Evolutionary conservation across 2,329 filamentous ascomycete species (phyloP).

Genomic region (Claviceps africana): DNA sequence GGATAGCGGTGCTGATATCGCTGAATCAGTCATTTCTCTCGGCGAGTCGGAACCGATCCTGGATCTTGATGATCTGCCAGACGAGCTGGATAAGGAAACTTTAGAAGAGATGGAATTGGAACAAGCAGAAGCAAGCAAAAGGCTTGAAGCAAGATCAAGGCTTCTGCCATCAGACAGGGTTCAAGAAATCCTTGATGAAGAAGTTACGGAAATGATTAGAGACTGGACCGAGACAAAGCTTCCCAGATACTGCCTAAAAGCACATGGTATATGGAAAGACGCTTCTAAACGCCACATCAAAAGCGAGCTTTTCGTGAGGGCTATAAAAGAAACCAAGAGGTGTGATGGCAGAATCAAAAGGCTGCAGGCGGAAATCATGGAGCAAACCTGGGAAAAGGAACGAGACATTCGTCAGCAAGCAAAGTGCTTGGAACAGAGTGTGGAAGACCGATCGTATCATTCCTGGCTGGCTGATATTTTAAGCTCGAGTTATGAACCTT

Average conservation of each 20-base stretch:
- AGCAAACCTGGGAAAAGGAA: constrained; percentile 36
- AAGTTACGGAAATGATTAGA: constrained; percentile 33
- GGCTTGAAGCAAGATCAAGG: constrained; percentile 17
- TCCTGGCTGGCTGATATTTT: constrained; percentile 37
- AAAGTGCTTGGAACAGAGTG: constrained; percentile 45
- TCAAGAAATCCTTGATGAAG: constrained; percentile 36
- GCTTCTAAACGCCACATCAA: constrained; percentile 30
- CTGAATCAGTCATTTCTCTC: constrained; percentile 3
- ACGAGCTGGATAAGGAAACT: constrained; percentile 37
- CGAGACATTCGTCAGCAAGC: constrained; percentile 41
- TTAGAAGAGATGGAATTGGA: constrained; percentile 45
- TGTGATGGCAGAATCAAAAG: constrained; percentile 41
- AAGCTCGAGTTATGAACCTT: constrained; percentile 24
- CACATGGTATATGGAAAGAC: constrained; percentile 46
- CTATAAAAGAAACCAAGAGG: constrained; percentile 26
- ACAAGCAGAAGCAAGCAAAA: constrained; percentile 5
- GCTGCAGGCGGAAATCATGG: constrained; percentile 36
- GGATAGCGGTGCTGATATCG: not conserved
- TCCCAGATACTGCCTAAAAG: constrained; percentile 39
- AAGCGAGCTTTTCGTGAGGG: constrained; percentile 26
- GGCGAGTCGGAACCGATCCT: constrained; percentile 26
- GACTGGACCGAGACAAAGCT: constrained; percentile 47
- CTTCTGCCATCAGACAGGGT: constrained; percentile 26
- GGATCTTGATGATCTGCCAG: constrained; percentile 22
- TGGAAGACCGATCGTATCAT: constrained; percentile 45